phyloP scores from a whole-genome alignment of 208 protist species.

The Novymonas esmeraldas region DNA sequence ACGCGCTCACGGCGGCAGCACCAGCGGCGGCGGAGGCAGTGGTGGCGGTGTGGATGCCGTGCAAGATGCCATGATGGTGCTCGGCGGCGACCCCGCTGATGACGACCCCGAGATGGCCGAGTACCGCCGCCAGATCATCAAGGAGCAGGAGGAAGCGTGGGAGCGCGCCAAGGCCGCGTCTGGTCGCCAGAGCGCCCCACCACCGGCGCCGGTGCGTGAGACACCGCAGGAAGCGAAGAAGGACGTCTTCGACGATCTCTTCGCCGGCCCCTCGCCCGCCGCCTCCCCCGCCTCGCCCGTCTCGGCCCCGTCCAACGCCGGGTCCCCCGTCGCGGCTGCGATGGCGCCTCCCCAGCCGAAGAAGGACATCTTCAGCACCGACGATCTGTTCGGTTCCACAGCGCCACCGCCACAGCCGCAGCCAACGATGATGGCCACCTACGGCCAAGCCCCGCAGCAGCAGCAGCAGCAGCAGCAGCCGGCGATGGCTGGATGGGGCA shows the following conservation, averaged over 20 bases:
- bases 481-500: constrained; percentile 25
- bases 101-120: constrained; percentile 58
- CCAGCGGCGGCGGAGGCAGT: neutral
- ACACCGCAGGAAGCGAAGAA: constrained; percentile 27
- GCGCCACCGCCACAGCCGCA: constrained; percentile 33
- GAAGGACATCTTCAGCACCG: constrained; percentile 51
- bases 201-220: neutral
- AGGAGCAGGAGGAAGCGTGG: constrained; percentile 80
- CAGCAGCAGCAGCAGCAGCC: constrained; percentile 8
- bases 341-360: constrained; percentile 16
- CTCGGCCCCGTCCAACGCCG: constrained; percentile 13
- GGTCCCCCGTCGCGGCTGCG: constrained; percentile 17
- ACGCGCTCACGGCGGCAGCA: neutral
- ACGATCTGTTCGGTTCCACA: constrained; percentile 51
- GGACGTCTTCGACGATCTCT: constrained; percentile 81
- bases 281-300: constrained; percentile 12
- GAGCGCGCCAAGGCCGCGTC: constrained; percentile 37
- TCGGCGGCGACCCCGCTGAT: constrained; percentile 51
- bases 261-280: constrained; percentile 43
- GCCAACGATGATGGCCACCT: constrained; percentile 16
- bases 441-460: constrained; percentile 10
- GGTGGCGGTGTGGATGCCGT: constrained; percentile 28
- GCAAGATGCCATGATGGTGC: constrained; percentile 56
- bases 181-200: constrained; percentile 10
- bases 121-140: constrained; percentile 60